Evolutionary conservation across 495 filamentous ascomycete species (phyloP).

Genomic region (Durotheca rogersii): DNA sequence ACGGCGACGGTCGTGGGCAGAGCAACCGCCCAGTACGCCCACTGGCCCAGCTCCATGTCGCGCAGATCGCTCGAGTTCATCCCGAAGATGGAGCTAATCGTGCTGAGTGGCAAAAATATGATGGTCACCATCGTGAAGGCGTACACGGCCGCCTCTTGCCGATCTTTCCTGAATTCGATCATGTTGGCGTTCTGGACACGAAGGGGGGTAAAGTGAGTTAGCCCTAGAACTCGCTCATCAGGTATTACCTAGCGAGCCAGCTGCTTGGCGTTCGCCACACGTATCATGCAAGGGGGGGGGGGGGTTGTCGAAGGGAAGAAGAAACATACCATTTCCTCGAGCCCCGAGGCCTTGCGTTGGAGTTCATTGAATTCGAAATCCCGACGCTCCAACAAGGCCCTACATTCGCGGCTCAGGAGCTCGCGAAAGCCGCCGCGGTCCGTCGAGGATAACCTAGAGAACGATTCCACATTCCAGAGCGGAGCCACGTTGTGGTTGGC

Average conservation of each 20-base stretch:
- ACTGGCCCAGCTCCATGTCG: slow-evolving; percentile 49
- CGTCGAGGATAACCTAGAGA: slow-evolving; percentile 28
- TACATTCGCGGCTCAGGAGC: slow-evolving; percentile 33
- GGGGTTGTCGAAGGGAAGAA: not conserved
- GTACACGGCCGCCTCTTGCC: slow-evolving; percentile 52
- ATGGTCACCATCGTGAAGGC: slow-evolving; percentile 66
- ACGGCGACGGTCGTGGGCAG: slow-evolving; percentile 47
- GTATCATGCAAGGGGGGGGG: no score
- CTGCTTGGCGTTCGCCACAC: slow-evolving; percentile 13
- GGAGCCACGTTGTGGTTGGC: not conserved
- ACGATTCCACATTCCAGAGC: slow-evolving; percentile 4
- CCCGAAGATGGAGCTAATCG: slow-evolving; percentile 64
- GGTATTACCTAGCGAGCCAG: slow-evolving; percentile 1
- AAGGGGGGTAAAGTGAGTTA: slow-evolving; percentile 1
- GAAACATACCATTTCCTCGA: slow-evolving; percentile 28
- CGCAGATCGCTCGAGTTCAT: slow-evolving; percentile 58
- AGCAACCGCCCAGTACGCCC: slow-evolving; percentile 52
- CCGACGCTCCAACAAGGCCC: slow-evolving; percentile 18
- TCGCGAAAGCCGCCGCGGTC: slow-evolving; percentile 33
- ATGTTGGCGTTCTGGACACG: slow-evolving; percentile 34
- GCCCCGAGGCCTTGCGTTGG: slow-evolving; percentile 23
- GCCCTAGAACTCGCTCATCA: no score
- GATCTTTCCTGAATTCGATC: slow-evolving; percentile 43
- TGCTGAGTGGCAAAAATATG: slow-evolving; percentile 63
- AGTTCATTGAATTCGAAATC: slow-evolving; percentile 19